These are phyloP conservation scores for Zea mays DNA, from an alignment of 176 grass and related monocot genomes.

Conservation along the genomic window Zm-B73-REFERENCE-NAM-5.0 NC_050103.1:56933501-56934000, in stretches of 20 bases:
- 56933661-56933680: not conserved
- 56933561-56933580: too few relatives aligned
- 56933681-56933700: not conserved
- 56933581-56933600: too few relatives aligned
- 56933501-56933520: too few relatives aligned
- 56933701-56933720: conserved; percentile 2
- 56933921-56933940: not conserved
- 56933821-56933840: not conserved
- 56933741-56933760: not conserved
- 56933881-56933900: not conserved
- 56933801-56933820: not conserved
- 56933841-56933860: not conserved
- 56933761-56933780: not conserved
- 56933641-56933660: not conserved
- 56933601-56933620: too few relatives aligned
- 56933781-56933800: not conserved
- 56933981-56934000: too few relatives aligned
- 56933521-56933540: too few relatives aligned
- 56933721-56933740: not conserved
- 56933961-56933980: too few relatives aligned
- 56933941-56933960: not conserved
- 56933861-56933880: conserved; percentile 4
- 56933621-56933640: too few relatives aligned
- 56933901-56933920: not conserved
- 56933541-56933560: too few relatives aligned